Evolutionary conservation across 148 eudicot species (phyloP), one percentile per base, ranked within the genome.

Genomic region (Drosera capensis): DNA sequence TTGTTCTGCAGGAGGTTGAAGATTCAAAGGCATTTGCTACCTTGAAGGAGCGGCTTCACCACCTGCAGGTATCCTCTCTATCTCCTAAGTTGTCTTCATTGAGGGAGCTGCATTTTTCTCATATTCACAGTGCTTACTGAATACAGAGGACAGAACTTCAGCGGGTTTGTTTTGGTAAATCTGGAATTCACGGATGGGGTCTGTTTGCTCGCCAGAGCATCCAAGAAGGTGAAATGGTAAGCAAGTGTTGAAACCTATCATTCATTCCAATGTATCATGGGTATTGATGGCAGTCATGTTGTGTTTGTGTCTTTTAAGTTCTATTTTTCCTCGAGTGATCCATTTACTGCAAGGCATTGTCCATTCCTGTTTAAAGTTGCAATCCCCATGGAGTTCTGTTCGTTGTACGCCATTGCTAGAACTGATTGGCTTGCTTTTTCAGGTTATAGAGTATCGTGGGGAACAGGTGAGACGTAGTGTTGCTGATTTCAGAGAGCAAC

Each of bases 101-200:
- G n/a, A 28, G 21, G 20, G 20, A 7, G 16, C 23, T 14, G 20
- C 3, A 42, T 37, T 23, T 48, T 35, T 46, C 23, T 26, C 37
- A 26, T 20, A 39, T 38, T 20, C 11, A 6, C 43, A 13, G 14
- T 56, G 55, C 30, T n/a, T 38, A 20, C 13, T 48, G 26, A 23
- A 12, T 38, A 35, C 82, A 85, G 95, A 78, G n/a, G 45, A 70
- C 75, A 15, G 99, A 81, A 53, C 67, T 58, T 17, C 58, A 60
- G 29, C 69, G 78, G 41, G 72, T 84, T 62, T 78, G 95, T 56
- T 85, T 90, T 42, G 99, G 99, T 43, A 80, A 74, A 76, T 90
- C 95, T 52, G 75, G 87, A 55, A 85, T 90, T 48, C 99, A 84
- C 58, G 99, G 99, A 54, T 90, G 99, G 99, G 99, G 99, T 50